Evolutionary conservation across 2,329 filamentous ascomycete species (phyloP).

Genomic region (Lasiodiplodia sp.): DNA sequence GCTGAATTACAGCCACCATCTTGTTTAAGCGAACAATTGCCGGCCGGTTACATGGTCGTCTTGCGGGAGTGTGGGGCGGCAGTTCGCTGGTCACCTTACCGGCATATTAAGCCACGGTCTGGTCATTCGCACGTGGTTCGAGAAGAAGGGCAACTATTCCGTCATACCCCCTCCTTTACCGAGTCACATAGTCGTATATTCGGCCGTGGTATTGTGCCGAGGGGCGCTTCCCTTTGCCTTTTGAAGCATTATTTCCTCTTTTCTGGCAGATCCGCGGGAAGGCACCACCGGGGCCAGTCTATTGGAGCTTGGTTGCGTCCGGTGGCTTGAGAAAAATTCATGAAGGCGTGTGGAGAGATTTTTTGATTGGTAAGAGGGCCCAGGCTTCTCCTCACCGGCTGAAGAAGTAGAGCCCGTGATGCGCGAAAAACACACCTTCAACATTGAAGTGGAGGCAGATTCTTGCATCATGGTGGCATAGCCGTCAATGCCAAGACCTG

Average conservation of each 20-base stretch:
- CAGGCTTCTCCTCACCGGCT: not conserved
- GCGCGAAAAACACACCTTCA: not conserved
- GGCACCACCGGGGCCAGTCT: not conserved
- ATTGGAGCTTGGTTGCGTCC: too few species aligned
- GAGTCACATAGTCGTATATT: not conserved
- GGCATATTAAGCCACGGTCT: not conserved
- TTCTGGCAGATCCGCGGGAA: not conserved
- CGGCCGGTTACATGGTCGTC: not conserved
- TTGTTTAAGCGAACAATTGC: not conserved
- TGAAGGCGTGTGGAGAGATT: not conserved
- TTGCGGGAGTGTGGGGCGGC: conserved; percentile 2
- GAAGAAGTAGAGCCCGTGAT: not conserved
- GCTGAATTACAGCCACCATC: not conserved
- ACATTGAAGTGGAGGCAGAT: not conserved
- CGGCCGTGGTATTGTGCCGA: not conserved
- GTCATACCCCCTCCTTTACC: not conserved
- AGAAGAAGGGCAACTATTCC: not conserved
- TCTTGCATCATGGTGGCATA: not conserved
- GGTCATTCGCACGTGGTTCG: not conserved
- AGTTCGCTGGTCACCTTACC: not conserved
- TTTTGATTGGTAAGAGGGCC: not conserved
- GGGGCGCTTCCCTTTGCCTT: not conserved
- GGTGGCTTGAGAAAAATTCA: not conserved
- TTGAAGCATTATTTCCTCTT: not conserved
- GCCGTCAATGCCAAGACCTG: not conserved